Percentiles rank a stretch among this genome's conserved stretches.
Evolutionary conservation across 2,329 filamentous ascomycete genomes (phyloP).

Genomic region (Falciphora oryzae): DNA sequence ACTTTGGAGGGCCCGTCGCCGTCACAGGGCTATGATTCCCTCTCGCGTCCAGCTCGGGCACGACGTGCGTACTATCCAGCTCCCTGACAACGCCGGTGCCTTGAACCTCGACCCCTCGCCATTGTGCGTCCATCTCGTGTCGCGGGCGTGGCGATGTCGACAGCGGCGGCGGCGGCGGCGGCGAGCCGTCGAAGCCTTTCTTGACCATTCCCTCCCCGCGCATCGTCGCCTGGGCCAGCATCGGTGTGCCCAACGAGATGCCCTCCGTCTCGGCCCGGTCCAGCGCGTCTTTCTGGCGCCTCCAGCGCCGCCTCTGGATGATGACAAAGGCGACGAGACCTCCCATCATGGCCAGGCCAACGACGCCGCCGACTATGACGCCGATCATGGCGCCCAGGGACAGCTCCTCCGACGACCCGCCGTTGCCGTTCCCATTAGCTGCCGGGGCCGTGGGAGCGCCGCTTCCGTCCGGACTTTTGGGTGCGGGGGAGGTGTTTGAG

Average conservation of each 20-base stretch:
- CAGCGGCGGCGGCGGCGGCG: not conserved
- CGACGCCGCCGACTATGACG: conserved; percentile 19
- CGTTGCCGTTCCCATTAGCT: not conserved
- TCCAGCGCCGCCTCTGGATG: conserved; percentile 7
- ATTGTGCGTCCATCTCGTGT: conserved; percentile 11
- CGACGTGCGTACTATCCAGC: not conserved
- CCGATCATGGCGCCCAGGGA: conserved; percentile 17
- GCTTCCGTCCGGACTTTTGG: not conserved
- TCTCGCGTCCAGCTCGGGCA: conserved; percentile 4
- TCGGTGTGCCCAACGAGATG: too few species aligned
- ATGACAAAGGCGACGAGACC: conserved; percentile 14
- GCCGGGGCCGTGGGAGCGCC: not conserved
- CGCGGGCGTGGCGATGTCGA: not conserved
- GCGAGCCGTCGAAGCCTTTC: not conserved
- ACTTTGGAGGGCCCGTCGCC: not conserved
- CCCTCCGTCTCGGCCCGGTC: not conserved
- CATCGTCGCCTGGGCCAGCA: not conserved
- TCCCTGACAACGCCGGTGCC: not conserved
- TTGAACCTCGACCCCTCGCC: conserved; percentile 9
- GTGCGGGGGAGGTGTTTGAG: not conserved
- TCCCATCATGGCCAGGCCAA: conserved; percentile 14
- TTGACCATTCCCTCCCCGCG: conserved; percentile 4
- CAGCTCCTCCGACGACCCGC: not conserved
- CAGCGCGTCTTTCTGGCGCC: not conserved
- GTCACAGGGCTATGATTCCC: not conserved